Conservation (phyloP, 2,329 filamentous ascomycete genomes). For the Claviceps purpurea region DNA sequence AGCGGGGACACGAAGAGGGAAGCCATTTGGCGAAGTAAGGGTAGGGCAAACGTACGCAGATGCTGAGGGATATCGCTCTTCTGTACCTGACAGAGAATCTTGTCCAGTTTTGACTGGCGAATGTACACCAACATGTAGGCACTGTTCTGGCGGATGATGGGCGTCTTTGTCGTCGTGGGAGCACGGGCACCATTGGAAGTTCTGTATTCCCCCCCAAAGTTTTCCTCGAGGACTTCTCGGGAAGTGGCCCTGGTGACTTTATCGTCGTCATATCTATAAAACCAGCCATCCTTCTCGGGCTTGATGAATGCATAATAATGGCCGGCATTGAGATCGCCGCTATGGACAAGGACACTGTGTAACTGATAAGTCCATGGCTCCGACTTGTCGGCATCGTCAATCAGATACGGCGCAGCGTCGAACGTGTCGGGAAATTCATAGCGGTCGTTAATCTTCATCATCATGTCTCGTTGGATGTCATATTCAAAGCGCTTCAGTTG, state of each 20-base stretch:
- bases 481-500: conserved; percentile 98
- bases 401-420: conserved; percentile 76
- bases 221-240: conserved; percentile 87
- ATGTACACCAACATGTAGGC: conserved; percentile 99
- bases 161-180: conserved; percentile 39
- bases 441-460: conserved; percentile 97
- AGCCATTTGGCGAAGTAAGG: not conserved
- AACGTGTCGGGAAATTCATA: conserved; percentile 81
- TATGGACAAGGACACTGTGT: conserved; percentile 91
- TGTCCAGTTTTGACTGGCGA: conserved; percentile 70
- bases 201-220: conserved; percentile 81
- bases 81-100: conserved; percentile 65
- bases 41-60: conserved; percentile 43
- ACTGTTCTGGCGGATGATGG: conserved; percentile 57
- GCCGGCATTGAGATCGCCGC: conserved; percentile 88
- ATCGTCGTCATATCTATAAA: conserved; percentile 96
- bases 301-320: conserved; percentile 98
- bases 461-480: conserved; percentile 86
- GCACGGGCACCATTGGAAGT: conserved; percentile 34
- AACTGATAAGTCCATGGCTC: conserved; percentile 87
- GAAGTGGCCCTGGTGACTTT: conserved; percentile 89
- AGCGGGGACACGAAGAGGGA: not conserved
- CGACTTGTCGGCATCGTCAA: conserved; percentile 71
- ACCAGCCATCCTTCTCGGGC: conserved; percentile 81
- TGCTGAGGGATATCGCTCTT: conserved; percentile 69